Evolutionary conservation across 768 basidiomycete species (phyloP).

Genomic region (Boletellus emodensis): DNA sequence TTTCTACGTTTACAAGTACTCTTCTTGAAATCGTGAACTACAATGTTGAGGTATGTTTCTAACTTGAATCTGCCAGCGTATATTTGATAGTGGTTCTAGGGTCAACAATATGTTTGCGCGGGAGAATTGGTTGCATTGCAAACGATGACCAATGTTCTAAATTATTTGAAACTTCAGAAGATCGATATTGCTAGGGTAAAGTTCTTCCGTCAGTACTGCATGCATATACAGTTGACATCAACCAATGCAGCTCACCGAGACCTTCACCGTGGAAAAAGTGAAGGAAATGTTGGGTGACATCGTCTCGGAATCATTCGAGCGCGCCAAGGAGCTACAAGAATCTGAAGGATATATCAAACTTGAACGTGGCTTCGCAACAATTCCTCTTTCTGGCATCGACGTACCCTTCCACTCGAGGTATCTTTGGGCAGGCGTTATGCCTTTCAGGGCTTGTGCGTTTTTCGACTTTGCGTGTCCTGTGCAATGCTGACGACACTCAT

Average conservation of each 20-base stretch:
- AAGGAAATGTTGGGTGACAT: slow-evolving; percentile 95
- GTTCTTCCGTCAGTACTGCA: neutral
- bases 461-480: neutral
- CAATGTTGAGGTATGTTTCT: slow-evolving; percentile 71
- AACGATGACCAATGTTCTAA: slow-evolving; percentile 92
- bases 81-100: slow-evolving; percentile 43
- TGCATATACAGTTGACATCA: neutral
- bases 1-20: slow-evolving; percentile 68
- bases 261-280: slow-evolving; percentile 85
- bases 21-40: slow-evolving; percentile 98
- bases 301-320: slow-evolving; percentile 73
- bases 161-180: slow-evolving; percentile 95
- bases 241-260: slow-evolving; percentile 71
- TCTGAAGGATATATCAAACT: slow-evolving; percentile 87
- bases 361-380: slow-evolving; percentile 95
- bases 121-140: slow-evolving; percentile 93
- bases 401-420: slow-evolving; percentile 99
- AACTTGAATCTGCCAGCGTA: neutral
- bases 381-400: slow-evolving; percentile 94
- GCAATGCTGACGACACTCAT: neutral
- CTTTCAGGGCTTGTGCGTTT: slow-evolving; percentile 89
- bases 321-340: slow-evolving; percentile 74
- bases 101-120: slow-evolving; percentile 99
- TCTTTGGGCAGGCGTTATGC: slow-evolving; percentile 97
- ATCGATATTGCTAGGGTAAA: slow-evolving; percentile 85